Evolutionary conservation across 257 asterid species (phyloP).

Genomic region (Solanum pinnatisectum): DNA sequence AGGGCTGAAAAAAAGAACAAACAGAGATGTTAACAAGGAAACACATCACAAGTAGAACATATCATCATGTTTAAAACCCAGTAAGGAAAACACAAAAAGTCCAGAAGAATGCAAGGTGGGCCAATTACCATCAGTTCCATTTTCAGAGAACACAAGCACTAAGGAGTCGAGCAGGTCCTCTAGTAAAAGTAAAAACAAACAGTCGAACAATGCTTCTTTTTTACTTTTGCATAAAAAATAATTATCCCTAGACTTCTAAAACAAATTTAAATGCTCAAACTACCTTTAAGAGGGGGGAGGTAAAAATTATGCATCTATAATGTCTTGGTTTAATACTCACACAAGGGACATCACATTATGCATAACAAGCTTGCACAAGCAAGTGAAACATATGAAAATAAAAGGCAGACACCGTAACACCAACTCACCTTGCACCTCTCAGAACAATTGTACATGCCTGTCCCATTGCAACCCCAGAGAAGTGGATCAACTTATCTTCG

Average conservation of each 20-base stretch:
- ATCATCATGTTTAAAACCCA: background rate
- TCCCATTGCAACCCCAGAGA: constrained; percentile 96
- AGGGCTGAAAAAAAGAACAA: constrained; percentile 34
- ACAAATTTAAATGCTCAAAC: background rate
- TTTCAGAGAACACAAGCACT: background rate
- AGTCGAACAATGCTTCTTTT: background rate
- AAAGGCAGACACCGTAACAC: background rate
- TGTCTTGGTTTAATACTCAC: background rate
- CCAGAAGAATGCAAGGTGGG: background rate
- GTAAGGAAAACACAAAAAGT: background rate
- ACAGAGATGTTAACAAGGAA: background rate
- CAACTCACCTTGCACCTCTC: constrained; percentile 83
- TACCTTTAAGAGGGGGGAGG: too few species aligned
- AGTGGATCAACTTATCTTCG: constrained; percentile 91
- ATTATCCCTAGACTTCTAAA: background rate
- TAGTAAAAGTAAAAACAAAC: background rate
- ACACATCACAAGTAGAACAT: background rate
- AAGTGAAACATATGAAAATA: background rate
- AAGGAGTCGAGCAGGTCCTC: background rate
- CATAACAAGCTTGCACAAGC: background rate
- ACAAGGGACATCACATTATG: background rate
- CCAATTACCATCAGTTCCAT: background rate
- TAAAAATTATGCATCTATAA: background rate
- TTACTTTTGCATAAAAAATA: background rate
- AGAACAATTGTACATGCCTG: constrained; percentile 94